Base-by-base conservation (phyloP, 1,139 yeast species). In the Magnusiomyces starmeri region DNA sequence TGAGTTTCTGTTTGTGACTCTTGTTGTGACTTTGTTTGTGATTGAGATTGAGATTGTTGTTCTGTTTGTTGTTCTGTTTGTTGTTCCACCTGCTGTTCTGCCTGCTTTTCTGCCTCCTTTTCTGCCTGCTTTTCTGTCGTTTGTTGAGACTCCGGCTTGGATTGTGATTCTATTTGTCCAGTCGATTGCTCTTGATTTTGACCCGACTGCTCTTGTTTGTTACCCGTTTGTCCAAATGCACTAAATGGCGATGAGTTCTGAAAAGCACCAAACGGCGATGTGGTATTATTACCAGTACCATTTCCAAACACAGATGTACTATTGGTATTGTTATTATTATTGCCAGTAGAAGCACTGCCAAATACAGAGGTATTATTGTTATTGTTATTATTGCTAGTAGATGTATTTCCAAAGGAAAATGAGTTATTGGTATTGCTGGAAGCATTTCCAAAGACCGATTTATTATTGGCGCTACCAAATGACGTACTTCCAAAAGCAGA, bases 191-290 rank as follows among this genome's bases (percentile, higher is more conserved):
- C n/a, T n/a, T n/a, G n/a, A n/a, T n/a, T n/a, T n/a, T n/a, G n/a
- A n/a, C n/a, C n/a, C n/a, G n/a, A n/a, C n/a, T n/a, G n/a, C n/a
- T n/a, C n/a, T n/a, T n/a, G n/a, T n/a, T n/a, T n/a, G n/a, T n/a
- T n/a, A n/a, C n/a, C n/a, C n/a, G 12, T 32, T 32, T 32, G 37
- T 32, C 18, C n/a, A 6, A 12, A 18, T 9, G 46, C 27, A 6
- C 39, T 26, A 43, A 43, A 43, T 29, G 39, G 32, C 16, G 46
- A 43, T 4, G 46, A 43, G 10, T 29, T 27, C 21, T n/a, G 35
- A 12, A 34, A 27, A 10, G 57, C 46, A 26, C 66, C 67, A 58
- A 65, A 67, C 16, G 65, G 58, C 4, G 69, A 54, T 12, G 4
- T 25, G 25, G 35, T 8, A 16, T 61, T 50, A 10, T 48, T 21